phyloP scores from a whole-genome alignment of 139 green algal species.

The Monoraphidium neglectum region DNA sequence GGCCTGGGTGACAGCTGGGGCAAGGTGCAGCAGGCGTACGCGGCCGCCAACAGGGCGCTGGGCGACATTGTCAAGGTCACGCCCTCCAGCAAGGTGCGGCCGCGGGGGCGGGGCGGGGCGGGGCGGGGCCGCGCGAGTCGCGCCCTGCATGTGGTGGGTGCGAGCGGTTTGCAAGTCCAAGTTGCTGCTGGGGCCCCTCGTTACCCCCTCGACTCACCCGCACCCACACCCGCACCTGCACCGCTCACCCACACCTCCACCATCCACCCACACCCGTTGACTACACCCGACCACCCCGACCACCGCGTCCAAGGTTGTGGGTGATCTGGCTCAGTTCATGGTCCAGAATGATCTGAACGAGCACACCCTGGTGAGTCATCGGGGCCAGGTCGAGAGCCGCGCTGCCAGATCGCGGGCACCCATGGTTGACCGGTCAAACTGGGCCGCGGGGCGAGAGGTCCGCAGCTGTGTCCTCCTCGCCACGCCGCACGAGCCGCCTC shows the following conservation, averaged over 20 bases:
- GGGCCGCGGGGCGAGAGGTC: too few species aligned
- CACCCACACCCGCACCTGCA: too few species aligned
- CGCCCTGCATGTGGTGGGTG: too few species aligned
- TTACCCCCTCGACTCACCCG: background rate
- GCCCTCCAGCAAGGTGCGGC: slow-evolving; percentile 44
- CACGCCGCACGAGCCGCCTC: too few species aligned
- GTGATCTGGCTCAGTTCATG: slow-evolving; percentile 97
- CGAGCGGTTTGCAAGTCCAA: background rate
- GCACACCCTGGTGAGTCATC: slow-evolving; percentile 55
- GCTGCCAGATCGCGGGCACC: too few species aligned
- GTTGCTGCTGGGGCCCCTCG: too few species aligned
- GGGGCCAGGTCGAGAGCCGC: too few species aligned
- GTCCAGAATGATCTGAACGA: slow-evolving; percentile 90
- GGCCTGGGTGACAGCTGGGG: slow-evolving; percentile 87
- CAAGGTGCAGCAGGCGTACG: slow-evolving; percentile 85
- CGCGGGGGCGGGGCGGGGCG: too few species aligned
- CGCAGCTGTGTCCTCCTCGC: too few species aligned
- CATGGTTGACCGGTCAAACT: too few species aligned
- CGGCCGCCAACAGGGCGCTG: slow-evolving; percentile 80
- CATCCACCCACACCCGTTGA: background rate
- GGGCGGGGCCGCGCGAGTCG: too few species aligned
- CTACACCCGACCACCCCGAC: slow-evolving; percentile 54
- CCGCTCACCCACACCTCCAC: background rate
- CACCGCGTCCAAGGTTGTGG: slow-evolving; percentile 85
- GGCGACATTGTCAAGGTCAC: slow-evolving; percentile 74